Percentiles rank a stretch among this genome's conserved stretches.
Conservation (phyloP, 164 flowering plant species). For the Tetrastigma voinierianum region DNA sequence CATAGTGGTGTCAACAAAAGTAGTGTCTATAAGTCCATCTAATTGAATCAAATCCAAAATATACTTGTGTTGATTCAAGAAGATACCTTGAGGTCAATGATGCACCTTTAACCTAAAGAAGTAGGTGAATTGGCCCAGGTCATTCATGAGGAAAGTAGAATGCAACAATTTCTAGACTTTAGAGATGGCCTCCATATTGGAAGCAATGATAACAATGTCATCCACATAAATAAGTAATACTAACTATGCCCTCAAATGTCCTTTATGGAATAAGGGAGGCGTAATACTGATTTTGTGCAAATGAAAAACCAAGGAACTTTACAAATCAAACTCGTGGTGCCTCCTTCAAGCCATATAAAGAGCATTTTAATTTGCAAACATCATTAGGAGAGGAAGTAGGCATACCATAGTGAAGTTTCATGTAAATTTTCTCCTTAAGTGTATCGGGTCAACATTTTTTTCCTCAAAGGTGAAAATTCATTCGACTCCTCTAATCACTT, state of each 20-base stretch:
- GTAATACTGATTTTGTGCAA: neutral
- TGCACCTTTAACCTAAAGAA: neutral
- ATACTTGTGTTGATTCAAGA: neutral
- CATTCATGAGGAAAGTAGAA: conserved; percentile 4
- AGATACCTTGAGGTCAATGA: neutral
- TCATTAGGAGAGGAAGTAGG: no score
- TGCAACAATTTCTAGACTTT: neutral
- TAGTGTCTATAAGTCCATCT: neutral
- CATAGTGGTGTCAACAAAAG: neutral
- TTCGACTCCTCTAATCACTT: neutral
- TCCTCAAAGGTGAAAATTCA: no score
- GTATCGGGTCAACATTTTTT: no score
- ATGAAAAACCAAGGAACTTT: conserved; percentile 5
- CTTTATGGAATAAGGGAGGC: conserved; percentile 2
- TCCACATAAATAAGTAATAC: no score
- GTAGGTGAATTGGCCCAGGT: neutral
- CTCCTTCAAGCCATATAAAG: no score
- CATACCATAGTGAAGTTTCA: no score
- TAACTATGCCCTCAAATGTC: neutral
- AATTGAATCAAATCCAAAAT: conserved; percentile 3
- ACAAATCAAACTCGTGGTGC: no score
- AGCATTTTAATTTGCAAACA: no score
- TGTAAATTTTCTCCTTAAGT: no score
- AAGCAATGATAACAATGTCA: neutral
- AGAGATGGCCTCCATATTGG: neutral